Percentiles rank a stretch among this genome's conserved stretches.
These are phyloP conservation scores for Boletellus sp. DNA, from an alignment of 768 basidiomycete genomes.

Conservation along the genomic window DNA sequence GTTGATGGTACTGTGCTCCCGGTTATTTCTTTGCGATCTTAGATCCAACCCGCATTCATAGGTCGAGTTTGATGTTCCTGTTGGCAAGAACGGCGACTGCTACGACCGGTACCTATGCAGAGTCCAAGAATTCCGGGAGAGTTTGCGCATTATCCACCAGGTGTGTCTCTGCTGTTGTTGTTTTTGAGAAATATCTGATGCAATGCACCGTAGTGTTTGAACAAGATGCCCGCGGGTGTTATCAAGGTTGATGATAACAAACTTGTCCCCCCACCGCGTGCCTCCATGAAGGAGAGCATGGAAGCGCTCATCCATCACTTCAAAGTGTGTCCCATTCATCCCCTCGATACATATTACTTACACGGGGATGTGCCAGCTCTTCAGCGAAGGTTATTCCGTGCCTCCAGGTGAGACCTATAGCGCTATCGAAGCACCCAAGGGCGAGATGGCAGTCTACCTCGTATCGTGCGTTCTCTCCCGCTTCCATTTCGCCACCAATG, in stretches of 20 bases:
- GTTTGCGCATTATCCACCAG: constrained; percentile 81
- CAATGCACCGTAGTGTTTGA: constrained; percentile 64
- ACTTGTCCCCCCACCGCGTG: constrained; percentile 91
- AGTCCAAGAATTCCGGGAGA: constrained; percentile 98
- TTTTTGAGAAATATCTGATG: not conserved
- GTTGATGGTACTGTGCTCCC: constrained; percentile 5
- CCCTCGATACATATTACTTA: not conserved
- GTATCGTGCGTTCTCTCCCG: constrained; percentile 64
- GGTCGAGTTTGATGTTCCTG: constrained; percentile 98
- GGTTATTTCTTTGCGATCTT: not conserved
- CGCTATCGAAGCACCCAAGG: constrained; percentile 98
- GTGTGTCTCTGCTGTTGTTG: constrained; percentile 29
- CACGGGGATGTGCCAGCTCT: constrained; percentile 52
- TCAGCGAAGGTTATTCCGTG: constrained; percentile 95
- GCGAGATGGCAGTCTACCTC: constrained; percentile 98
- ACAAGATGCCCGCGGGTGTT: constrained; percentile 93
- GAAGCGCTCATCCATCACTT: constrained; percentile 98
- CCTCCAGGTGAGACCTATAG: constrained; percentile 95
- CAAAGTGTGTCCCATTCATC: constrained; percentile 52
- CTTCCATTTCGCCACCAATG: not conserved
- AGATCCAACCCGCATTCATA: constrained; percentile 22
- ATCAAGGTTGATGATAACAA: constrained; percentile 98
- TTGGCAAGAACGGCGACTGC: constrained; percentile 95
- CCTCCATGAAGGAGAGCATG: constrained; percentile 99
- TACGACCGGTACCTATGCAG: constrained; percentile 97